Evolutionary conservation across 2,329 filamentous ascomycete species (phyloP).

Genomic region (Calycina marina): DNA sequence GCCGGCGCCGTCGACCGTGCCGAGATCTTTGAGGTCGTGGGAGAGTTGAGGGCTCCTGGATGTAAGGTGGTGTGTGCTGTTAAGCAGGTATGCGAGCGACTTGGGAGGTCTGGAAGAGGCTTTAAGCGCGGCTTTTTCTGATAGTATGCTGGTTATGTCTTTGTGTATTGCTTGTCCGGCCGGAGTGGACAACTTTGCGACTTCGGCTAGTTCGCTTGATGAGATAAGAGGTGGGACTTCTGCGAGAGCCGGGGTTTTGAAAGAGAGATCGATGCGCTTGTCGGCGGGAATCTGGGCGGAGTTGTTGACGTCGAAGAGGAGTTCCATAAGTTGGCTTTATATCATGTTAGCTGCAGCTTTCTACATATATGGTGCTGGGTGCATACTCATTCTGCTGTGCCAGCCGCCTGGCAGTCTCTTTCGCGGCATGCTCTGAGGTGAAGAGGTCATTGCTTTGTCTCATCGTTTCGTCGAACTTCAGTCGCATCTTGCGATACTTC

Average conservation of each 20-base stretch:
- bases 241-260: conserved; percentile 11
- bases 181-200: conserved; percentile 13
- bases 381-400: conserved; percentile 85
- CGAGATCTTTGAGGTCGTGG: conserved; percentile 23
- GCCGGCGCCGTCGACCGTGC: conserved; percentile 34
- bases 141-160: conserved; percentile 15
- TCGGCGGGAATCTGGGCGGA: conserved; percentile 61
- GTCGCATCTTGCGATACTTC: conserved; percentile 88
- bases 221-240: conserved; percentile 15
- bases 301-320: conserved; percentile 81
- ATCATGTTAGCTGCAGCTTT: conserved; percentile 4
- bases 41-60: conserved; percentile 15
- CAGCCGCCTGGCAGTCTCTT: conserved; percentile 66
- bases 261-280: conserved; percentile 58
- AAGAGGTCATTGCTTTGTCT: conserved; percentile 71
- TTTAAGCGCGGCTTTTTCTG: conserved; percentile 11
- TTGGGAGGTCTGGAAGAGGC: conserved; percentile 11
- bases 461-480: conserved; percentile 64
- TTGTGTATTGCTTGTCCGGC: conserved; percentile 16
- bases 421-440: conserved; percentile 65
- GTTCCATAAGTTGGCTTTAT: conserved; percentile 67
- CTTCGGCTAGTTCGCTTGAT: conserved; percentile 14
- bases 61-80: conserved; percentile 13
- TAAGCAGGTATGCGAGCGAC: conserved; percentile 18
- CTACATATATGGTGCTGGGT: background rate